A percentile compares a stretch with the other conserved stretches of the same genome.
phyloP scores from a whole-genome alignment of 176 grass and related monocot species.

The Carex cristatella region DNA sequence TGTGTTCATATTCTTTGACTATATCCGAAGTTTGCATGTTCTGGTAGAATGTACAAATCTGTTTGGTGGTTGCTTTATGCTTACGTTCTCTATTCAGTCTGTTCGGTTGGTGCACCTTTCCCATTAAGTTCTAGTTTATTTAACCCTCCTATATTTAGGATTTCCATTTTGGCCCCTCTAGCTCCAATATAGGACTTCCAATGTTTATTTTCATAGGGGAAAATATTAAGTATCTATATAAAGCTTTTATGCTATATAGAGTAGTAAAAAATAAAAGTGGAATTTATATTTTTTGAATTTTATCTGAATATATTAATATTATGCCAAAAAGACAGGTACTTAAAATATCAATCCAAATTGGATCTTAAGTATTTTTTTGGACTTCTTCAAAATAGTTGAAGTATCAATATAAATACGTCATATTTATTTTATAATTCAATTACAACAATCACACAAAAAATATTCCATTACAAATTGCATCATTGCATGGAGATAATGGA shows the following conservation, averaged over 20 bases:
- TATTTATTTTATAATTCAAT: background rate
- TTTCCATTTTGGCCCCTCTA: background rate
- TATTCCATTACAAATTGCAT: background rate
- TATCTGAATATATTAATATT: background rate
- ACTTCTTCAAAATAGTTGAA: background rate
- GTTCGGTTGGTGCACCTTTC: conserved; percentile 24
- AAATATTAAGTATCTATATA: background rate
- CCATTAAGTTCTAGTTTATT: background rate
- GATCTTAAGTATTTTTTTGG: no score
- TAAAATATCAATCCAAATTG: background rate
- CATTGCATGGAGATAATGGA: background rate
- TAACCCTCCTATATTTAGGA: background rate
- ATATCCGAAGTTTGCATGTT: background rate
- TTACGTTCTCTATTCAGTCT: conserved; percentile 1
- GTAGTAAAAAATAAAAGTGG: background rate
- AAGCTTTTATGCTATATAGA: background rate
- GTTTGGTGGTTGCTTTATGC: conserved; percentile 25
- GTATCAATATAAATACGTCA: background rate
- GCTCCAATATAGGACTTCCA: background rate
- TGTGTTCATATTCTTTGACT: conserved; percentile 11
- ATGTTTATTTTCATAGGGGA: background rate
- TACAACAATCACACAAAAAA: no score
- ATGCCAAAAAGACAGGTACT: background rate
- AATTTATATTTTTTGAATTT: background rate
- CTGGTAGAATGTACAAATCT: conserved; percentile 4